Evolutionary conservation across 306 rosid genomes (phyloP), one percentile per base, ranked within the genome.

Genomic region (Cucurbita pepo): DNA sequence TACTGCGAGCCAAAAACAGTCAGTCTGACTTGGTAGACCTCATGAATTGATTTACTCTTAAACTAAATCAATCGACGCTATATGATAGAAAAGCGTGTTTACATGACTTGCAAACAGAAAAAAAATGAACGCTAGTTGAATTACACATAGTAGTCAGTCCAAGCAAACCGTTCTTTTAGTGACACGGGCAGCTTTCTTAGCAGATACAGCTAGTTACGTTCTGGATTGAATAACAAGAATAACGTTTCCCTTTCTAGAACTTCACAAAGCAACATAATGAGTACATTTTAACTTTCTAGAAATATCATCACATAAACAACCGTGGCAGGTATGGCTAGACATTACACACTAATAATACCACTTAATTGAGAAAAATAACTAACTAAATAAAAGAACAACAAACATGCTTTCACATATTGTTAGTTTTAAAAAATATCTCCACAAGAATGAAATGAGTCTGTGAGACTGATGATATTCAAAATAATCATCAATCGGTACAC

Each of bases 1-100:
- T 77, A 75, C 99, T 94, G 86, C 77, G 66, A 57, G 83, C 64
- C 41, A 63, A 63, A 79, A 64, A 71, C 30, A 53, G 50, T 34
- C 59, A 38, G 50, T 37, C 21, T 53, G 47, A 52, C 75, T 71
- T 16, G 44, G 25, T 30, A 52, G 16, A 51, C 45, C 51, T 38
- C 36, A 69, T 21, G 34, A 52, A 15, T 19, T 36, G 43, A 12
- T 21, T 66, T 22, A 6, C 40, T 45, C 56, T 30, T 67, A 7
- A 12, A 22, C 51, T 5, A 41, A 11, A 65, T 18, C 34, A 63
- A n/a, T 63, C 15, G 9, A 65, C 30, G 0, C 10, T 19, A 11
- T 10, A 67, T 21, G 7, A 67, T 22, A 67, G 34, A 44, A 11
- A 62, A 0, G 18, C 36, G 6, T 19, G 36, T 22, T 64, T 4